Evolutionary conservation across 2,329 filamentous ascomycete species (phyloP).

Genomic region (Neofusicoccum cordaticola): DNA sequence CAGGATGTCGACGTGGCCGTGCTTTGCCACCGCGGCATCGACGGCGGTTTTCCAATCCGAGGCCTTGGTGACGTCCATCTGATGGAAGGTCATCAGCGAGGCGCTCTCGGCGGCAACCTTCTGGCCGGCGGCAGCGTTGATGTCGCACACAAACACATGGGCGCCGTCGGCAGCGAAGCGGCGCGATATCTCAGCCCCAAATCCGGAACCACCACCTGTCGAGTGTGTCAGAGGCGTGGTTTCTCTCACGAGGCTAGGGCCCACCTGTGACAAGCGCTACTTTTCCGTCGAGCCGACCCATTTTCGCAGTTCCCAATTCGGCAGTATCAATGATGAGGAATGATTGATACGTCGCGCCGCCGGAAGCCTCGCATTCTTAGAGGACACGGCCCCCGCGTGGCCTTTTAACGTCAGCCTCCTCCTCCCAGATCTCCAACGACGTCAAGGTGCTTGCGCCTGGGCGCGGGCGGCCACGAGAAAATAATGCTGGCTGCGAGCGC

Average conservation of each 20-base stretch:
- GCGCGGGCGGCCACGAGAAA: neutral
- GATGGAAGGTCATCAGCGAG: slow-evolving; percentile 30
- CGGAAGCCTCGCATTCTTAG: neutral
- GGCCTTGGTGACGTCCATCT: slow-evolving; percentile 54
- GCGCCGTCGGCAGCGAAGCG: slow-evolving; percentile 60
- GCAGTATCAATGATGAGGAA: neutral
- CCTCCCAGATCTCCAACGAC: neutral
- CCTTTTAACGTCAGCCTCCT: neutral
- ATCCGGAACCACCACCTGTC: slow-evolving; percentile 59
- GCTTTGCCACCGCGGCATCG: slow-evolving; percentile 49
- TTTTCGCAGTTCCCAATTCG: slow-evolving; percentile 15
- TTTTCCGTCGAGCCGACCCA: slow-evolving; percentile 50
- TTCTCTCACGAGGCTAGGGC: no score
- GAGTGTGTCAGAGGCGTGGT: slow-evolving; percentile 3
- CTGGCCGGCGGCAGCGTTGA: slow-evolving; percentile 54
- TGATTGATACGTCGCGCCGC: neutral
- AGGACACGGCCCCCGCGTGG: neutral
- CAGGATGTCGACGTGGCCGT: slow-evolving; percentile 59
- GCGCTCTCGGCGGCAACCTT: slow-evolving; percentile 46
- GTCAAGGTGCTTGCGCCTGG: neutral
- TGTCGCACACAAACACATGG: slow-evolving; percentile 61
- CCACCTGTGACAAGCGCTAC: slow-evolving; percentile 56
- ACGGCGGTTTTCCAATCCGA: slow-evolving; percentile 53
- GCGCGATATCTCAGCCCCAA: slow-evolving; percentile 60
- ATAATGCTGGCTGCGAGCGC: neutral